Percentiles rank a stretch among this genome's conserved stretches.
Evolutionary conservation across 345 rosid species (phyloP).

Genomic region (Ceriops zippeliana): DNA sequence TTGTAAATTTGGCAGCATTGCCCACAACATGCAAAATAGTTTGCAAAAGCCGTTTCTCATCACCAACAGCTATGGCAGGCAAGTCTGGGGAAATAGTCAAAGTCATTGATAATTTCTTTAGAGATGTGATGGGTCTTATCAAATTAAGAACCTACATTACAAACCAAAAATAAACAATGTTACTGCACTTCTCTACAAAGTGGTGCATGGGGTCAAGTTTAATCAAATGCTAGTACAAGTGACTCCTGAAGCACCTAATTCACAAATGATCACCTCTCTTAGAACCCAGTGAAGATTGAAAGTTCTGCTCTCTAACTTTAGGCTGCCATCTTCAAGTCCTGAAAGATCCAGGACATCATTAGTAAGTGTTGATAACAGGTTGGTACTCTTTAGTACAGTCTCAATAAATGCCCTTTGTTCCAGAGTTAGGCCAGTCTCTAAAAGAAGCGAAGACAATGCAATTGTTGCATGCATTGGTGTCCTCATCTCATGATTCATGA

Average conservation of each 20-base stretch:
- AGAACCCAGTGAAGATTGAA: slow-evolving; percentile 65
- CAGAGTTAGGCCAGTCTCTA: slow-evolving; percentile 72
- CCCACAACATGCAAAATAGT: slow-evolving; percentile 72
- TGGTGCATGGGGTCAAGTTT: neutral
- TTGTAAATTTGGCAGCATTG: slow-evolving; percentile 93
- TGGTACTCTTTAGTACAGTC: slow-evolving; percentile 82
- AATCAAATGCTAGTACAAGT: neutral
- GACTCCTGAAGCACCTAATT: neutral
- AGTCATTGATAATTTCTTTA: slow-evolving; percentile 65
- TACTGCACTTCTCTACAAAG: neutral
- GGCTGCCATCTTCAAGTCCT: slow-evolving; percentile 88
- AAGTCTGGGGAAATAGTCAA: slow-evolving; percentile 67
- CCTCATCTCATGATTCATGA: slow-evolving; percentile 98
- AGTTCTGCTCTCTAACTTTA: slow-evolving; percentile 51
- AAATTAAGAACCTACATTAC: slow-evolving; percentile 56
- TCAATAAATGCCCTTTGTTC: slow-evolving; percentile 90
- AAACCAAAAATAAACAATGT: slow-evolving; percentile 1
- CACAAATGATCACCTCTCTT: slow-evolving; percentile 55
- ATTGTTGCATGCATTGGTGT: slow-evolving; percentile 89
- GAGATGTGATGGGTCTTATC: slow-evolving; percentile 76
- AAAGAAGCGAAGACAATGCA: slow-evolving; percentile 80
- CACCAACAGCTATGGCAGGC: slow-evolving; percentile 73
- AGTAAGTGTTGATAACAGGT: slow-evolving; percentile 76
- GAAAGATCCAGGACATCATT: slow-evolving; percentile 92
- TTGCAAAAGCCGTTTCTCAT: slow-evolving; percentile 85